Evolutionary conservation across 441 rosid genomes (phyloP).

Genomic region (Dalechampia spathulata): DNA sequence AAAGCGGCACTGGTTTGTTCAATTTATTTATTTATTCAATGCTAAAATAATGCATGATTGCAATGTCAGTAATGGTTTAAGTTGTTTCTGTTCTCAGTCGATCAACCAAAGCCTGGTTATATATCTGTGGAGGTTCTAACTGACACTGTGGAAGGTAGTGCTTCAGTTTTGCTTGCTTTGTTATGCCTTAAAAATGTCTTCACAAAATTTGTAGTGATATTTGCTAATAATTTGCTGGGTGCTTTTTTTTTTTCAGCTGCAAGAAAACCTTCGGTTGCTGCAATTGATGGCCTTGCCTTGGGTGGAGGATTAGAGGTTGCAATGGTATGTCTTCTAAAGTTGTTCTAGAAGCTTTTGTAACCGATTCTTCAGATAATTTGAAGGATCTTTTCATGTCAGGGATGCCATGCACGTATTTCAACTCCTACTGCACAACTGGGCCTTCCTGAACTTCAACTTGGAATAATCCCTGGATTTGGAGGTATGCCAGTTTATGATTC

Average conservation of each 20-base stretch:
- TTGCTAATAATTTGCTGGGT: conserved; percentile 16
- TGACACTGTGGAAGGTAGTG: conserved; percentile 68
- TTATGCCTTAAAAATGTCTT: not conserved
- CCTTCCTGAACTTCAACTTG: conserved; percentile 95
- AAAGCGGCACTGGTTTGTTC: conserved; percentile 46
- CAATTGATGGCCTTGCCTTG: conserved; percentile 92
- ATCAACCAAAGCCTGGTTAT: conserved; percentile 52
- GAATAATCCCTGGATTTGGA: conserved; percentile 94
- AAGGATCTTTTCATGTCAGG: conserved; percentile 33
- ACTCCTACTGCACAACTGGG: conserved; percentile 79
- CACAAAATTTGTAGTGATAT: not conserved
- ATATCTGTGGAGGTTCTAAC: conserved; percentile 56
- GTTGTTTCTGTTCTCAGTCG: conserved; percentile 33
- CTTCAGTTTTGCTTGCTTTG: conserved; percentile 4
- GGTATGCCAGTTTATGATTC: conserved; percentile 28
- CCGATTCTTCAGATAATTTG: conserved; percentile 5
- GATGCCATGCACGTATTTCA: conserved; percentile 88
- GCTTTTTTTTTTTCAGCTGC: conserved; percentile 43
- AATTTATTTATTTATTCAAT: not conserved
- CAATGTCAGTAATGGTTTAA: not conserved
- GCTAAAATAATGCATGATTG: not conserved
- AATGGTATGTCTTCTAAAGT: conserved; percentile 50
- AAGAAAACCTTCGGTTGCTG: conserved; percentile 93
- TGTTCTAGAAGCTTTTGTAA: not conserved
- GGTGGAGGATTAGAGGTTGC: conserved; percentile 98